Evolutionary conservation across 345 rosid species (phyloP).

Genomic region (Adansonia digitata): DNA sequence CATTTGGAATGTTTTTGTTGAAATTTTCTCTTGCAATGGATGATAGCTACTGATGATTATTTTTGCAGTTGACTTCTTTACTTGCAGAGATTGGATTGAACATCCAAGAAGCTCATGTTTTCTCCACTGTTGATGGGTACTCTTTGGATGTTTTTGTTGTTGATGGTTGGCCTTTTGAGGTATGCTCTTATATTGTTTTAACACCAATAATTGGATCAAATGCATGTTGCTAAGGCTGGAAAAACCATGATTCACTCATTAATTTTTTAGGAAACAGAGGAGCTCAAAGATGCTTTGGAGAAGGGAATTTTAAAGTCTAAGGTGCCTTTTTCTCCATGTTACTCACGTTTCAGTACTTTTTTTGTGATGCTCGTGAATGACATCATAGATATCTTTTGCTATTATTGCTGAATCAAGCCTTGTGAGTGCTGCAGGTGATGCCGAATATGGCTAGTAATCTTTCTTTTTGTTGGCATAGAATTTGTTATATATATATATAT

Average conservation of each 20-base stretch:
- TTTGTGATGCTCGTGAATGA: constrained; percentile 2
- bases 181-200: constrained; percentile 20
- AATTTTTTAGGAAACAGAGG: constrained; percentile 59
- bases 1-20: background rate
- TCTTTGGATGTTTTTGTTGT: constrained; percentile 93
- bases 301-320: constrained; percentile 66
- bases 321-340: constrained; percentile 37
- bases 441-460: background rate
- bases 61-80: constrained; percentile 67
- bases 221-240: background rate
- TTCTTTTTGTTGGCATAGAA: background rate
- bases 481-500: background rate
- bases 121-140: constrained; percentile 89
- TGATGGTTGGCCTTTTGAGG: constrained; percentile 95
- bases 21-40: background rate
- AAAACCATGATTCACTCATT: background rate
- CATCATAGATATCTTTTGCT: constrained; percentile 3
- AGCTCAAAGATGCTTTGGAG: constrained; percentile 58
- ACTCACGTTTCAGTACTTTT: background rate
- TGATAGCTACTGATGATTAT: background rate
- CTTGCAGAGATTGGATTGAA: constrained; percentile 90
- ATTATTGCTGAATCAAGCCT: background rate
- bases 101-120: constrained; percentile 96
- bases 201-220: background rate
- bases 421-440: background rate